Conservation (phyloP, 1,284 basidiomycete genomes). For the Rhizoctonia solani region DNA sequence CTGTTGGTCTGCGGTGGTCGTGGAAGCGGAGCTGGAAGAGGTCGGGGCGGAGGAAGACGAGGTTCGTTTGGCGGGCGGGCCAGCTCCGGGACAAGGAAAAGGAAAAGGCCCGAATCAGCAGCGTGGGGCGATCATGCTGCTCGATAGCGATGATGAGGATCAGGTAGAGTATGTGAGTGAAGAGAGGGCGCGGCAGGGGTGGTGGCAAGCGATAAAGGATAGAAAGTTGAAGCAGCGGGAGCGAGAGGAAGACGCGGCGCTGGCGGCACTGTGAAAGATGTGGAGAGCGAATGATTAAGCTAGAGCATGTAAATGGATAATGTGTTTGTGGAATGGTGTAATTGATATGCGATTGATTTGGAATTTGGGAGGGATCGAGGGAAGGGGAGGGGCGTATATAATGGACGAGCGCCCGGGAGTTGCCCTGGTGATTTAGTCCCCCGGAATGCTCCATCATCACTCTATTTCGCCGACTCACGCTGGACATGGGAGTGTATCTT, state of each 20-base stretch:
- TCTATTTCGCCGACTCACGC: no score
- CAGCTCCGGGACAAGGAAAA: slow-evolving; percentile 38
- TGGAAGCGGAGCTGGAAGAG: slow-evolving; percentile 58
- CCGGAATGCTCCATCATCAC: slow-evolving; percentile 13
- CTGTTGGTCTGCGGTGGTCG: slow-evolving; percentile 82
- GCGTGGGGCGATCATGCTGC: slow-evolving; percentile 13
- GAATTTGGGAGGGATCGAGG: no score
- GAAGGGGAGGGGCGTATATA: no score
- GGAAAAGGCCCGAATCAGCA: no score
- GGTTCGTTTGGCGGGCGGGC: slow-evolving; percentile 50
- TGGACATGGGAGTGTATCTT: no score
- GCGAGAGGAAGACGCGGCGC: slow-evolving; percentile 14
- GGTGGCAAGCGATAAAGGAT: not conserved
- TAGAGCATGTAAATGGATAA: not conserved
- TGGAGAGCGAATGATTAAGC: not conserved
- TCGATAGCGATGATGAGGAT: slow-evolving; percentile 21
- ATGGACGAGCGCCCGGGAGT: slow-evolving; percentile 16
- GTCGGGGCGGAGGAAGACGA: slow-evolving; percentile 56
- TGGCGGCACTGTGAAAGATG: slow-evolving; percentile 2
- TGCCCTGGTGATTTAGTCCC: slow-evolving; percentile 11
- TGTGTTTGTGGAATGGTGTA: slow-evolving; percentile 1
- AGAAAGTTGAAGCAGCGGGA: not conserved
- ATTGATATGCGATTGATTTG: not conserved
- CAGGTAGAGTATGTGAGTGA: slow-evolving; percentile 28
- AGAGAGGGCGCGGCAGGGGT: slow-evolving; percentile 25